Evolutionary conservation across 495 filamentous ascomycete genomes (phyloP), one percentile per base, ranked within the genome.

Genomic region (Aspergillus leporis): DNA sequence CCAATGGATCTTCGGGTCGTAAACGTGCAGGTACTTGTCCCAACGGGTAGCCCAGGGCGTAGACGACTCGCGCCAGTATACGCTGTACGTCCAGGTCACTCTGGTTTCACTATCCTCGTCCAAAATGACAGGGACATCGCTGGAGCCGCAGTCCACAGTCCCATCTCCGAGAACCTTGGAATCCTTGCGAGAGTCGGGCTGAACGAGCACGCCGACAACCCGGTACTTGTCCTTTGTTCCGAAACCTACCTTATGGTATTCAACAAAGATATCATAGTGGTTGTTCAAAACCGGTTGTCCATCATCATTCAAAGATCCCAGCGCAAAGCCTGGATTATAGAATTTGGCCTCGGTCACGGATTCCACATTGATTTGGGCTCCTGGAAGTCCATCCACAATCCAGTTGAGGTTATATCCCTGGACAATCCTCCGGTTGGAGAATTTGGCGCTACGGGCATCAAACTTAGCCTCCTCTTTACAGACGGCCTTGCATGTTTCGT

Each of bases 11-110:
- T 90, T 91, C 41, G 94, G 92, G 73, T 97, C 91, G 62, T 90
- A 92, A 21, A 98, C 93, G 65, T 97, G 92, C 25, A 98, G 81
- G 68, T 97, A 98, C 71, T 94, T 96, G 77, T 98, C 94, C 93
- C 93, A 97, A 57, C 94, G 83, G 18, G 95, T 98, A 31, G 94
- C 94, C 89, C 95, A 98, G 0, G 87, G 87, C 3, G 92, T 97
- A 0, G 76, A 53, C 2, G 90, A 95, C 43, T 81, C 80, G 28
- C 76, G 78, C 94, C 94, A 98, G 70, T 84, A 88, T 13, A 98
- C 90, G 67, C 87, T 89, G 70, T 98, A 98, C 1, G 92, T 96
- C 79, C 89, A 98, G 0, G 83, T 84, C 32, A 97, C 92, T 7
- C 78, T 60, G 1, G 89, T 93, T 9, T 88, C 82, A 0, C 67